A percentile compares a stretch with the other conserved stretches of the same genome.
These are phyloP conservation scores for Pyrenochaeta sp. DNA, from an alignment of 2,329 filamentous ascomycete genomes.

Conservation along the genomic window DNA sequence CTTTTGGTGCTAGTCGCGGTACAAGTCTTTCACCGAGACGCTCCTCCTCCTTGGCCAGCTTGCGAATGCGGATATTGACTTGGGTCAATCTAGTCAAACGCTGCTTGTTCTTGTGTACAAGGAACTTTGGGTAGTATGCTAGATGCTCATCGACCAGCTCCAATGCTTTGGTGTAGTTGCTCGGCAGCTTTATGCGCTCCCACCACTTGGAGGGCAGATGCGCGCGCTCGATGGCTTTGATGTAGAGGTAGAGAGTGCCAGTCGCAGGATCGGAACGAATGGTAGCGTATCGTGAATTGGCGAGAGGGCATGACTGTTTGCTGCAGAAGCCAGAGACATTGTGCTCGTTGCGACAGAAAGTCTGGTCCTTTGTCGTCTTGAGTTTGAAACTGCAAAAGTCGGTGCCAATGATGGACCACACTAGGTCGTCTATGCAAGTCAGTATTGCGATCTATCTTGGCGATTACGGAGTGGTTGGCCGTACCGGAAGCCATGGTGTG, in stretches of 20 bases:
- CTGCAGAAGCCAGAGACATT: conserved; percentile 58
- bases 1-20: conserved; percentile 89
- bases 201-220: conserved; percentile 85
- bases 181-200: conserved; percentile 89
- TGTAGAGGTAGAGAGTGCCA: conserved; percentile 89
- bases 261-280: conserved; percentile 82
- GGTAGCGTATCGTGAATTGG: conserved; percentile 92
- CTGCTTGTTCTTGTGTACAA: conserved; percentile 96
- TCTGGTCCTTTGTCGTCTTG: conserved; percentile 72
- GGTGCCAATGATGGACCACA: conserved; percentile 97
- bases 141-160: conserved; percentile 68
- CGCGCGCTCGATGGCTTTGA: conserved; percentile 81
- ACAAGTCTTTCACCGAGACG: conserved; percentile 87
- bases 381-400: conserved; percentile 95
- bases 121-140: conserved; percentile 93
- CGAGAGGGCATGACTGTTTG: conserved; percentile 79
- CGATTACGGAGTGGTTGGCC: too few relatives aligned
- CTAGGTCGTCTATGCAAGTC: conserved; percentile 75
- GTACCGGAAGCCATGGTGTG: conserved; percentile 36
- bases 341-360: conserved; percentile 88
- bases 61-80: conserved; percentile 79
- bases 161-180: conserved; percentile 89
- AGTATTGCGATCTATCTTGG: background rate
- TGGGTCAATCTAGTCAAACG: conserved; percentile 90
- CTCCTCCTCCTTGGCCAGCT: conserved; percentile 87